These are phyloP conservation scores for Amborella trichopoda DNA, from an alignment of 164 flowering plant species.

Conservation along the genomic window DNA sequence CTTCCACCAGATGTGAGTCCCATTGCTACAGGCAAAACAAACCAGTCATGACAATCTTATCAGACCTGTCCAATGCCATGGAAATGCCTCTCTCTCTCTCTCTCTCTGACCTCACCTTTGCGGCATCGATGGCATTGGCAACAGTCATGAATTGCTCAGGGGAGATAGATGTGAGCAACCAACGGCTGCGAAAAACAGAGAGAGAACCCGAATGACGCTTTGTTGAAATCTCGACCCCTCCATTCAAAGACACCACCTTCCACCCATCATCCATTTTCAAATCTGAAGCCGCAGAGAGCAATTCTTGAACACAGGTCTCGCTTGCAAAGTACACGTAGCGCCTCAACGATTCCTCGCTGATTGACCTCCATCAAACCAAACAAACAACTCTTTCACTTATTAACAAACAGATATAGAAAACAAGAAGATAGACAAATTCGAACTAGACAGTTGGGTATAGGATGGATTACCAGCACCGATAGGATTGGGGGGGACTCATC, in stretches of 20 bases:
- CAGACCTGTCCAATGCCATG: not conserved
- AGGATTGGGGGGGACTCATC: too few species aligned
- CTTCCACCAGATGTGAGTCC: constrained; percentile 78
- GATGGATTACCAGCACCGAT: too few species aligned
- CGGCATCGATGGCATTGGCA: constrained; percentile 85
- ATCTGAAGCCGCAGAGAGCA: constrained; percentile 57
- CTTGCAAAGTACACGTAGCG: constrained; percentile 78
- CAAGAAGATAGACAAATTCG: not conserved
- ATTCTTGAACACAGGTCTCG: constrained; percentile 77
- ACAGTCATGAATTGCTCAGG: constrained; percentile 76
- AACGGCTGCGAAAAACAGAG: constrained; percentile 58
- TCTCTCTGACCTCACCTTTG: constrained; percentile 34
- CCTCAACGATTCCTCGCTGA: constrained; percentile 71
- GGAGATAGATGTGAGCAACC: constrained; percentile 61
- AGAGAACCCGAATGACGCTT: constrained; percentile 44
- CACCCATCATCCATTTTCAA: constrained; percentile 30
- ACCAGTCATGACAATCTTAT: not conserved
- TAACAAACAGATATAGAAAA: not conserved
- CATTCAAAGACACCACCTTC: constrained; percentile 43
- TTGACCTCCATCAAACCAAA: constrained; percentile 32
- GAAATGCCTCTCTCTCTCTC: not conserved
- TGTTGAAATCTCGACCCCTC: constrained; percentile 76
- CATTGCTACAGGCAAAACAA: constrained; percentile 48
- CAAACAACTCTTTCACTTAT: not conserved
- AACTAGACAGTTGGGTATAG: not conserved